Evolutionary conservation across 768 basidiomycete genomes (phyloP).

Genomic region (Boletus coccyginus): DNA sequence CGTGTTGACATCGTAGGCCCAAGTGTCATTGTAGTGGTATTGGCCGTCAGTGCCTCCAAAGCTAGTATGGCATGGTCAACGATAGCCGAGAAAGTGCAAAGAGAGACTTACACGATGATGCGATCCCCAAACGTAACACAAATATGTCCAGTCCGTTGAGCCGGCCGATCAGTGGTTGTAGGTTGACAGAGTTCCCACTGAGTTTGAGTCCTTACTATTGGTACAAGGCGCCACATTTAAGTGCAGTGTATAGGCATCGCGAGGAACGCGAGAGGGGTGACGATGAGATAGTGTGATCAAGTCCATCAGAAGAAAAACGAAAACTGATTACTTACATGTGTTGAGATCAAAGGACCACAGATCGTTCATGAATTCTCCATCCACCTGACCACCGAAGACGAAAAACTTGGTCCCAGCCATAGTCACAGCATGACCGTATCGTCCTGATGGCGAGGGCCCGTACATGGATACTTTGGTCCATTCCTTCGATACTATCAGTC

Average conservation of each 20-base stretch:
- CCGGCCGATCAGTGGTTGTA: slow-evolving; percentile 57
- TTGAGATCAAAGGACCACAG: slow-evolving; percentile 96
- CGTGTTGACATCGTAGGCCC: slow-evolving; percentile 85
- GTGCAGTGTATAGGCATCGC: background rate
- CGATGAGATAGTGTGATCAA: background rate
- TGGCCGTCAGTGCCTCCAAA: slow-evolving; percentile 99
- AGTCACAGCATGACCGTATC: slow-evolving; percentile 94
- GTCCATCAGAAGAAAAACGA: background rate
- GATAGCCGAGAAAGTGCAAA: slow-evolving; percentile 14
- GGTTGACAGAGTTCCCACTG: slow-evolving; percentile 82
- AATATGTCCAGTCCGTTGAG: slow-evolving; percentile 89
- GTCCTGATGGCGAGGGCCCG: slow-evolving; percentile 76
- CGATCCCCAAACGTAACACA: slow-evolving; percentile 80
- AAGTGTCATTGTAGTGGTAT: slow-evolving; percentile 99
- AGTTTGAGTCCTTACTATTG: slow-evolving; percentile 74
- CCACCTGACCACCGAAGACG: slow-evolving; percentile 95
- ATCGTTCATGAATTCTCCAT: slow-evolving; percentile 92
- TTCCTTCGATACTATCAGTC: slow-evolving; percentile 74
- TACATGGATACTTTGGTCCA: slow-evolving; percentile 88
- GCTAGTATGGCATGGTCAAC: slow-evolving; percentile 39
- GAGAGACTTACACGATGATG: slow-evolving; percentile 68
- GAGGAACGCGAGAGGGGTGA: background rate
- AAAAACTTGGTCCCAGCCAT: slow-evolving; percentile 92
- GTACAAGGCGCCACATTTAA: slow-evolving; percentile 1
- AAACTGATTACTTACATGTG: slow-evolving; percentile 58